Conservation (phyloP, 495 filamentous ascomycete genomes). For the Apiosordaria backusii region DNA sequence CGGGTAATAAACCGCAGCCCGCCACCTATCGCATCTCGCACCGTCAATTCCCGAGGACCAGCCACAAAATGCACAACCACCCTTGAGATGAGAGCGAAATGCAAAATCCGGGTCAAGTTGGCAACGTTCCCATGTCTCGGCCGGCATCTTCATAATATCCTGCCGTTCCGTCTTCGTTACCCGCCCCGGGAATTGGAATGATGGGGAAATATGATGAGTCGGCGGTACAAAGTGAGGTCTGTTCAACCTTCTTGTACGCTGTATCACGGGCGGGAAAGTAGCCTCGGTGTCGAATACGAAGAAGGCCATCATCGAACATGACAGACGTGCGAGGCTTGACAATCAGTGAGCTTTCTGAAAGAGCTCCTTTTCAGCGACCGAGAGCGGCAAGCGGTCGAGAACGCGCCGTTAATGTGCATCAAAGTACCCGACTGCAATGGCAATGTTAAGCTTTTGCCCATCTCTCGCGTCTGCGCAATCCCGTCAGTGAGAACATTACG, state of each 20-base stretch:
- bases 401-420: not conserved
- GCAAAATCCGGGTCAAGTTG: not conserved
- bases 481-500: not conserved
- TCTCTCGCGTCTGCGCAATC: not conserved
- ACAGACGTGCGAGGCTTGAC: not conserved
- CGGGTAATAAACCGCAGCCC: not conserved
- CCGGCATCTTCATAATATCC: not conserved
- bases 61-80: not conserved
- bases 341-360: not conserved
- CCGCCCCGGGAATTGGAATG: not conserved
- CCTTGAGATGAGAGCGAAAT: not conserved
- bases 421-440: not conserved
- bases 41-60: not conserved
- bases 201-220: not conserved
- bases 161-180: not conserved
- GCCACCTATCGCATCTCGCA: not conserved
- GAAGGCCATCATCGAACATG: not conserved
- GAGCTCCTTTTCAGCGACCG: not conserved
- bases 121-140: not conserved
- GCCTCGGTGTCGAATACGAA: not conserved
- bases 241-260: not conserved
- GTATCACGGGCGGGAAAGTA: not conserved
- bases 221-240: not conserved
- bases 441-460: not conserved
- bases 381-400: not conserved